Base-by-base conservation (phyloP, 805 yeast genomes). In the Yarrowia bubula region DNA sequence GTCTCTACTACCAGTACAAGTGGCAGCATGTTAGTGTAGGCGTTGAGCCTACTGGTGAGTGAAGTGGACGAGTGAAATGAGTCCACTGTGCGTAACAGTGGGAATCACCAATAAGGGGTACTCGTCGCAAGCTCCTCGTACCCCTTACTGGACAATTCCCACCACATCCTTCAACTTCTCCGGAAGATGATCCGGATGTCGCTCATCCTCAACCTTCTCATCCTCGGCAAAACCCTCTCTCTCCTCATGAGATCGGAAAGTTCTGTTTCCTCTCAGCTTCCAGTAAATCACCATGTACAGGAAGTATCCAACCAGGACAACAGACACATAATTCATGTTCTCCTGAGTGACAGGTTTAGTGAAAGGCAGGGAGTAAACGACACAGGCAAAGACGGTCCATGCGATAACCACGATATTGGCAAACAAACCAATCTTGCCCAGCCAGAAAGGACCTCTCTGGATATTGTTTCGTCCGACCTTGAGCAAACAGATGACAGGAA, bases 361-460 rank as follows among this genome's bases (percentile, higher is more conserved):
- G 31, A 44, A 57, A 35, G 92, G 92, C 78, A 87, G 83, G 50
- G 85, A 84, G 77, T 83, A 87, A 74, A 87, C 84, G 1, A 86
- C 80, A 5, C 83, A 67, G 7, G 86, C 81, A 70, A 88, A 87
- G 0, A 80, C 55, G 0, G 89, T 79, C 89, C 90, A 87, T 3
- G 73, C 69, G 4, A 86, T 66, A 14, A 83, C 76, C 2, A 86
- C 67, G 28, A 67, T 47, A 63, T 70, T 70, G 62, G 58, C 50
- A 22, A 65, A 43, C 8, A 57, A 39, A 8, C 71, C 71, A 60
- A 66, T 66, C 44, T 57, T 63, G 18, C 71, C 71, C 13, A 69
- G 66, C 39, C 64, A 44, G 66, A 67, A 70, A 4, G 70, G 70
- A 0, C 69, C 72, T 8, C 68, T 64, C 13, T 65, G 57, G 37